Percentiles rank a stretch among this genome's conserved stretches.
These are phyloP conservation scores for Hydrangea macrophylla DNA, from an alignment of 148 eudicot genomes.

Conservation along the genomic window DNA sequence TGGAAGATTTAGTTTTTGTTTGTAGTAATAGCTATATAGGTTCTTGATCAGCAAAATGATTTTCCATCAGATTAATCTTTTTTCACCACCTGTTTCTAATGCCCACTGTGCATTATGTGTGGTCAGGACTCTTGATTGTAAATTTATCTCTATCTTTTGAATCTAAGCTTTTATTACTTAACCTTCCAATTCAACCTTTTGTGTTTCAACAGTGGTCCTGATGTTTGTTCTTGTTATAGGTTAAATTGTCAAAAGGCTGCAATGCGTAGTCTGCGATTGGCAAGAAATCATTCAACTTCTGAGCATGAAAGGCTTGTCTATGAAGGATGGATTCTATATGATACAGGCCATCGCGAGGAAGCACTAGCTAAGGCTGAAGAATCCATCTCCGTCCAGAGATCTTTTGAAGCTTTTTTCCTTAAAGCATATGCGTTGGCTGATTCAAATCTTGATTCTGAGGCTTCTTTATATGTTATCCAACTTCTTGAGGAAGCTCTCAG, in stretches of 20 bases:
- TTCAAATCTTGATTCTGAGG: constrained; percentile 69
- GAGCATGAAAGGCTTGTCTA: constrained; percentile 84
- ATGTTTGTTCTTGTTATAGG: constrained; percentile 30
- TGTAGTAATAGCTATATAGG: not conserved
- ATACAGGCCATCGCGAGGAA: constrained; percentile 88
- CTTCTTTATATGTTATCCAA: constrained; percentile 61
- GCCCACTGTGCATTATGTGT: not conserved
- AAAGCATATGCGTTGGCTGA: constrained; percentile 93
- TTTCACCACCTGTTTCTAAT: not conserved
- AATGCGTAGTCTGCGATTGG: constrained; percentile 77
- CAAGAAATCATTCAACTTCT: constrained; percentile 64
- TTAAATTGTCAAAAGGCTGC: constrained; percentile 86
- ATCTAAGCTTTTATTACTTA: not conserved
- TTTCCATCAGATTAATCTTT: not conserved
- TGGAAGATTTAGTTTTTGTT: not conserved
- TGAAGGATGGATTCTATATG: constrained; percentile 90
- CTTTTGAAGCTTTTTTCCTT: constrained; percentile 86
- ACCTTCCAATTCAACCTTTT: not conserved
- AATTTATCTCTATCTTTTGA: not conserved
- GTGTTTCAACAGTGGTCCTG: not conserved
- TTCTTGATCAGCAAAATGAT: not conserved
- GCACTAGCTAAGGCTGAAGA: constrained; percentile 84
- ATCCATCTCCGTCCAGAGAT: constrained; percentile 70
- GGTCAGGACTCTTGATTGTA: constrained; percentile 7
- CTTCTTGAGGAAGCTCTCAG: constrained; percentile 86